Evolutionary conservation across 148 eudicot species (phyloP).

Genomic region (Camellia japonica): DNA sequence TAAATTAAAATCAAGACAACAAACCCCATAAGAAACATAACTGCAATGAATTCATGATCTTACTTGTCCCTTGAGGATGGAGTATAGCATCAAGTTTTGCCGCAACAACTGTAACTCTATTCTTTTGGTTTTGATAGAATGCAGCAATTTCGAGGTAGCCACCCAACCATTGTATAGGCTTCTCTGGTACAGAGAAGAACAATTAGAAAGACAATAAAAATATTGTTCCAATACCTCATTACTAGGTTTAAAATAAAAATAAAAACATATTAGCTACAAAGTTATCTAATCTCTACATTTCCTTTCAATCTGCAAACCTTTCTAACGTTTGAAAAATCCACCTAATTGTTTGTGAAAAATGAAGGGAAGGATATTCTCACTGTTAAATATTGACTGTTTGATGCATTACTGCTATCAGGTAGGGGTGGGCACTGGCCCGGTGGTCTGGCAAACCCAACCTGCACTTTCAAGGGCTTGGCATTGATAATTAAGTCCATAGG

Average conservation of each 20-base stretch:
- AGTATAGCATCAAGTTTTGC: conserved; percentile 59
- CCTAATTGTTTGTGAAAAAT: not conserved
- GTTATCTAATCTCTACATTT: not conserved
- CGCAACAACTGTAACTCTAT: conserved; percentile 53
- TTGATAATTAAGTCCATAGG: too few relatives aligned
- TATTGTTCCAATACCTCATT: not conserved
- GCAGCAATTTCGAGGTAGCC: conserved; percentile 53
- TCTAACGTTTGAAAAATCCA: not conserved
- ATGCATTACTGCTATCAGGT: not conserved
- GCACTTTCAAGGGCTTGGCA: too few relatives aligned
- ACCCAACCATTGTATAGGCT: conserved; percentile 70
- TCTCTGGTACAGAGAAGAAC: conserved; percentile 48
- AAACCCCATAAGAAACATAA: not conserved
- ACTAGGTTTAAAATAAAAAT: not conserved
- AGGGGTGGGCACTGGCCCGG: not conserved
- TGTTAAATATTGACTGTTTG: not conserved
- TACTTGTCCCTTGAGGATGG: conserved; percentile 74
- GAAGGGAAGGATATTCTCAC: not conserved
- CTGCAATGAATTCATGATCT: conserved; percentile 14
- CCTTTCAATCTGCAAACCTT: not conserved
- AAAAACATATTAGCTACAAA: not conserved
- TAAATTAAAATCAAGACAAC: not conserved
- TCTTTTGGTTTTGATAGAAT: conserved; percentile 52
- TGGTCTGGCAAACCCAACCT: too few relatives aligned
- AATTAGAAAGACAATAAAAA: conserved; percentile 16